Evolutionary conservation across 2,329 filamentous ascomycete genomes (phyloP).

Genomic region (Colletotrichum somersetense): DNA sequence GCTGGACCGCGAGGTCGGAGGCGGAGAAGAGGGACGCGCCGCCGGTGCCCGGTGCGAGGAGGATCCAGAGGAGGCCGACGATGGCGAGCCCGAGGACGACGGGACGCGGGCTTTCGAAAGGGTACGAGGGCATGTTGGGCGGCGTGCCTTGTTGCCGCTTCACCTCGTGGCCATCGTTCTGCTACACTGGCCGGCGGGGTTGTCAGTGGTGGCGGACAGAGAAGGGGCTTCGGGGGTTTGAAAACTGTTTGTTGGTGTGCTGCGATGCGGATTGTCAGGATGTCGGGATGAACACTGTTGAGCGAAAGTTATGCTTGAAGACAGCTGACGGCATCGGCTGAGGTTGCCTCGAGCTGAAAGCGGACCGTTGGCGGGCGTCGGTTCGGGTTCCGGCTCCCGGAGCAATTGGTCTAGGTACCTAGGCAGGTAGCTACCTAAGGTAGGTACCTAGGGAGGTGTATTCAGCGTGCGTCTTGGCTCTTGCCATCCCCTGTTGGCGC

Average conservation of each 20-base stretch:
- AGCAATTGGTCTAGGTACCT: background rate
- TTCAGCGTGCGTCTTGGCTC: background rate
- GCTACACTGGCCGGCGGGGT: conserved; percentile 17
- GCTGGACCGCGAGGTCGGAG: conserved; percentile 48
- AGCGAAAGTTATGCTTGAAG: conserved; percentile 3
- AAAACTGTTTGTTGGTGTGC: background rate
- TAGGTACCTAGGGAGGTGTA: background rate
- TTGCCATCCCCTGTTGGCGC: background rate
- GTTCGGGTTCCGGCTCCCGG: conserved; percentile 15
- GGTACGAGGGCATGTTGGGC: conserved; percentile 58
- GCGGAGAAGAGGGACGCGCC: conserved; percentile 54
- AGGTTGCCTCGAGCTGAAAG: conserved; percentile 6
- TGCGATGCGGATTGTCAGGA: background rate
- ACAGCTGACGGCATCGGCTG: conserved; percentile 31
- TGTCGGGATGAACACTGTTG: conserved; percentile 16
- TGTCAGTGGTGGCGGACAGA: background rate
- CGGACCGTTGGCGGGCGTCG: conserved; percentile 19
- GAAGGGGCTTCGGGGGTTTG: background rate
- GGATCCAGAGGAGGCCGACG: conserved; percentile 60
- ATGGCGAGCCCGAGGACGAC: conserved; percentile 56
- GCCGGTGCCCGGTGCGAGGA: conserved; percentile 48
- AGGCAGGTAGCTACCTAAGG: too few species aligned
- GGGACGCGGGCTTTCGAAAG: conserved; percentile 53
- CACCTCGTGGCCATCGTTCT: conserved; percentile 29
- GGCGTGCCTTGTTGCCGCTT: conserved; percentile 39